Conservation (phyloP, 2,329 filamentous ascomycete species). For the Diplodia intermedia region DNA sequence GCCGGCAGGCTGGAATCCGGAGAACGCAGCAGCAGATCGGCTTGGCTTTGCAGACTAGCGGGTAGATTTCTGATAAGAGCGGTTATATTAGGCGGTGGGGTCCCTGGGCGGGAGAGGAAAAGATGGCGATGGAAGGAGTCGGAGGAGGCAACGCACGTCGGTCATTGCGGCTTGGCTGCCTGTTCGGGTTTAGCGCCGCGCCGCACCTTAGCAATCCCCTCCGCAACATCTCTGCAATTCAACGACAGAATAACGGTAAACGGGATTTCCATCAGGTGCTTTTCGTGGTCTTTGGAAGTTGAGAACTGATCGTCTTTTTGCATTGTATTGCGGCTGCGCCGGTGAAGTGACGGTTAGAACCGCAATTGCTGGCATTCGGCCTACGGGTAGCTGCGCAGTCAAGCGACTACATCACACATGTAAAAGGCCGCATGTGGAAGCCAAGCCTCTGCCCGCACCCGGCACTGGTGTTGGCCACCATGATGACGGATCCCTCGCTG, state of each 20-base stretch:
- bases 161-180: constrained; percentile 21
- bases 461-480: background rate
- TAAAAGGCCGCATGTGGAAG: constrained; percentile 2
- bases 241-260: background rate
- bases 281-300: background rate
- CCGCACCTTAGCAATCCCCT: background rate
- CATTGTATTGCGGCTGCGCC: background rate
- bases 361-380: background rate
- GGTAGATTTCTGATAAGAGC: background rate
- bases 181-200: background rate
- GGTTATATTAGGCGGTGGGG: constrained; percentile 2
- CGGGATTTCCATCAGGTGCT: background rate
- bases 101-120: background rate
- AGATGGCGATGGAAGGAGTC: background rate
- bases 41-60: background rate
- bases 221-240: background rate
- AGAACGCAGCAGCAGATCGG: constrained; percentile 11
- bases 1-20: background rate
- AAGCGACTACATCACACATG: background rate
- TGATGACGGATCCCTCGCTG: constrained; percentile 1
- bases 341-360: background rate
- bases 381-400: background rate
- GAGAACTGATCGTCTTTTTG: background rate
- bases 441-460: constrained; percentile 5
- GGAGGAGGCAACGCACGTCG: background rate